These are phyloP conservation scores for Trypethelium eluteriae DNA, from an alignment of 495 filamentous ascomycete species.

Conservation along the genomic window DNA sequence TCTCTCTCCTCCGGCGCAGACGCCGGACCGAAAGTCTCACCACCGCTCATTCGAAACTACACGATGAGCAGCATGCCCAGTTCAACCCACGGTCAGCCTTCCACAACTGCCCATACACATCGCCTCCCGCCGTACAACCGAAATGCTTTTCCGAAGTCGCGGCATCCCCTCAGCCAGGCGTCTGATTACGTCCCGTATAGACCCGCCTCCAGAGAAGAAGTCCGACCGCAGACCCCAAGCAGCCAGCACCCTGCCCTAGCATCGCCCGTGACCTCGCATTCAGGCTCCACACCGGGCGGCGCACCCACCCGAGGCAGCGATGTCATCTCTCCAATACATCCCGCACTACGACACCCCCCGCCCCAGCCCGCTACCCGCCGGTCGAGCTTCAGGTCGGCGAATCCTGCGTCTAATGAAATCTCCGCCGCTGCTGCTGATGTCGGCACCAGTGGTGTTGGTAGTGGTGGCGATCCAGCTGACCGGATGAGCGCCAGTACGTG, in stretches of 20 bases:
- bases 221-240: neutral
- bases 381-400: neutral
- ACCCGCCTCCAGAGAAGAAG: neutral
- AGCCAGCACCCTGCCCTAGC: neutral
- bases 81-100: neutral
- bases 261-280: neutral
- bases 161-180: neutral
- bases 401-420: neutral
- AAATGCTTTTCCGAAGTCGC: neutral
- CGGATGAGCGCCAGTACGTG: neutral
- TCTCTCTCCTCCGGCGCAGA: neutral
- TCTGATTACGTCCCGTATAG: neutral
- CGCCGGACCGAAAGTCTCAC: neutral
- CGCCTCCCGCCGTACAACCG: neutral
- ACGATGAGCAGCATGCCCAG: slow-evolving; percentile 32
- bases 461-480: neutral
- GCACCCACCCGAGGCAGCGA: neutral
- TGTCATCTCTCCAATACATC: neutral
- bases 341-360: neutral
- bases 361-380: neutral
- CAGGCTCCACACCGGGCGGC: neutral
- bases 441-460: neutral
- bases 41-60: slow-evolving; percentile 53
- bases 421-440: neutral
- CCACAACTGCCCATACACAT: neutral